phyloP scores from a whole-genome alignment of 2,329 filamentous ascomycete species.

The Sclerotinia subarctica region DNA sequence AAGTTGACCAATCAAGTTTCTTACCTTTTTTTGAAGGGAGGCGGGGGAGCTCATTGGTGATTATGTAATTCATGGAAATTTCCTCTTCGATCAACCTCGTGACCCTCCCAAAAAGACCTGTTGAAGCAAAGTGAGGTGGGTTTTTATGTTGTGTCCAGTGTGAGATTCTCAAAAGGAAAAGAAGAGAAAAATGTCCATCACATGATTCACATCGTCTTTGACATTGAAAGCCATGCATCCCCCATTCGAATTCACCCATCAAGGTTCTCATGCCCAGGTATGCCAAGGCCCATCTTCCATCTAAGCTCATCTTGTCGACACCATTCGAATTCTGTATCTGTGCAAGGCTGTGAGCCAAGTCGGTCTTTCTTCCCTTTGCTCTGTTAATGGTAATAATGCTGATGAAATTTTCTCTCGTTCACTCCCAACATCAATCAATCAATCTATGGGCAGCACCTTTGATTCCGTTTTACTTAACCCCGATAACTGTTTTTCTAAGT shows the following conservation, averaged over 20 bases:
- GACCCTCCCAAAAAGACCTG: background rate
- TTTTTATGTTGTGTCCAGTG: background rate
- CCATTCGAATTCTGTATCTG: background rate
- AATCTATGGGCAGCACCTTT: background rate
- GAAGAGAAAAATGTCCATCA: background rate
- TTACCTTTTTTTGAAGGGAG: background rate
- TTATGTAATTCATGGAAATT: background rate
- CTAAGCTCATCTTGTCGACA: background rate
- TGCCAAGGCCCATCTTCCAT: background rate
- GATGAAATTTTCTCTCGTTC: background rate
- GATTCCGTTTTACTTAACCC: background rate
- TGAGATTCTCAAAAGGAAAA: background rate
- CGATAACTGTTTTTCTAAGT: background rate
- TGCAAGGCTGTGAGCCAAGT: background rate
- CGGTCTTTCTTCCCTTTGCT: background rate
- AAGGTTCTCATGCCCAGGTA: conserved; percentile 3
- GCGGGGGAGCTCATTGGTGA: background rate
- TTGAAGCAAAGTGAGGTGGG: background rate
- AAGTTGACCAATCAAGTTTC: background rate
- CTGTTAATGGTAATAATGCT: background rate
- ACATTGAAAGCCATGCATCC: background rate
- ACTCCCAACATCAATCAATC: background rate
- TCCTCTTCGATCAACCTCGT: background rate
- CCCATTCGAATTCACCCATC: background rate
- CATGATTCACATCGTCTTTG: background rate